These are phyloP conservation scores for Neopestalotiopsis sp. DNA, from an alignment of 2,329 filamentous ascomycete species.

Conservation along the genomic window DNA sequence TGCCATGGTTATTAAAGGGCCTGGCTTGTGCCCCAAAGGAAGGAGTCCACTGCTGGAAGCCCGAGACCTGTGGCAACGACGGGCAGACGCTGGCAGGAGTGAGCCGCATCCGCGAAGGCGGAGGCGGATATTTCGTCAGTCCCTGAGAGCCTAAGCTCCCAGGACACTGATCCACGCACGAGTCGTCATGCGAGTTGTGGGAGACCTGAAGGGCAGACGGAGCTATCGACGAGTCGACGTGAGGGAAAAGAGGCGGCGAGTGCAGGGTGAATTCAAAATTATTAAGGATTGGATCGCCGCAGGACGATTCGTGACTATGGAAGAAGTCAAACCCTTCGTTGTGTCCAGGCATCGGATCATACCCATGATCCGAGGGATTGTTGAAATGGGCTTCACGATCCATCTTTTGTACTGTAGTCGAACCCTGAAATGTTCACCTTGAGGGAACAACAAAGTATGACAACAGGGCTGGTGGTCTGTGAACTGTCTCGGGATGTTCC, in stretches of 20 bases:
- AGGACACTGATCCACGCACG: conserved; percentile 13
- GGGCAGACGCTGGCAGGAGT: conserved; percentile 6
- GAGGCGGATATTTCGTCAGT: neutral
- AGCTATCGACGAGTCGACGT: too few relatives aligned
- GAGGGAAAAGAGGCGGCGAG: too few relatives aligned
- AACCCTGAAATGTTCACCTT: neutral
- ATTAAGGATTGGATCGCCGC: neutral
- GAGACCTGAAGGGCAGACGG: conserved; percentile 11
- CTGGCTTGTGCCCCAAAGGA: too few relatives aligned
- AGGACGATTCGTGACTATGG: conserved; percentile 9
- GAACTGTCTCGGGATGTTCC: neutral
- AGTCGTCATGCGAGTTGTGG: conserved; percentile 16
- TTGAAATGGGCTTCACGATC: conserved; percentile 5
- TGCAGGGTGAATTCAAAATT: neutral
- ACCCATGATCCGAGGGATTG: conserved; percentile 1
- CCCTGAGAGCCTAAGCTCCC: conserved; percentile 15
- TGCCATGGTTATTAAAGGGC: too few relatives aligned
- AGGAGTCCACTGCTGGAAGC: too few relatives aligned
- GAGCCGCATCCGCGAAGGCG: neutral
- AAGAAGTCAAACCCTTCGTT: too few relatives aligned
- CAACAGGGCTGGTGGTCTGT: neutral
- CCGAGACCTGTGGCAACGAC: neutral
- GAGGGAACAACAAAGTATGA: conserved; percentile 8
- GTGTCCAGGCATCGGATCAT: neutral
- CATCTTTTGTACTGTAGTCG: conserved; percentile 10